Conservation (phyloP, 306 rosid species). For the Sophora flavescens region DNA sequence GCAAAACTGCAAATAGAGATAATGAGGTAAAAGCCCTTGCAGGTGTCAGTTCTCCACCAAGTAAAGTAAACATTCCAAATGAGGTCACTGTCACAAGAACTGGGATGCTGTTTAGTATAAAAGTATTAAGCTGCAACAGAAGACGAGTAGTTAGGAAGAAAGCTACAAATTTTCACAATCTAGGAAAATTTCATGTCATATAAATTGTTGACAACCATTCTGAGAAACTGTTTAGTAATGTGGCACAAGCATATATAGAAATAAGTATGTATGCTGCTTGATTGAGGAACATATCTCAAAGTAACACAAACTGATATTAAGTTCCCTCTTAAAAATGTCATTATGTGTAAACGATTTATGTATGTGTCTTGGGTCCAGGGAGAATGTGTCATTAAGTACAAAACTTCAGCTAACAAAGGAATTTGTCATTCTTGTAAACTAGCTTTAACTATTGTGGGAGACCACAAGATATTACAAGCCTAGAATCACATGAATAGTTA, state of each 20-base stretch:
- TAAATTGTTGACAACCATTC: slow-evolving; percentile 16
- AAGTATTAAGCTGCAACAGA: slow-evolving; percentile 72
- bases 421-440: slow-evolving; percentile 1
- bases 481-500: slow-evolving; percentile 9
- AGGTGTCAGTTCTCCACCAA: slow-evolving; percentile 91
- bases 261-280: neutral
- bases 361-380: slow-evolving; percentile 11
- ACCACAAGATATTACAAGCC: slow-evolving; percentile 1
- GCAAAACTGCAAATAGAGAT: slow-evolving; percentile 79
- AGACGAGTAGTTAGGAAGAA: slow-evolving; percentile 39
- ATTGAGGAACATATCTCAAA: neutral
- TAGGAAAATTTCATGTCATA: slow-evolving; percentile 2
- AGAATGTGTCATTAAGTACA: slow-evolving; percentile 10
- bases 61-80: slow-evolving; percentile 80
- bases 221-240: neutral
- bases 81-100: slow-evolving; percentile 79
- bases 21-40: slow-evolving; percentile 91
- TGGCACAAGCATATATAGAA: slow-evolving; percentile 10
- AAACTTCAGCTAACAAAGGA: slow-evolving; percentile 1
- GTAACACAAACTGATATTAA: neutral
- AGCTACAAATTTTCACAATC: slow-evolving; percentile 12
- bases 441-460: neutral
- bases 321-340: neutral
- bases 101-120: slow-evolving; percentile 81
- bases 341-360: neutral